A percentile compares a stretch with the other conserved stretches of the same genome.
phyloP scores from a whole-genome alignment of 1,139 yeast genomes.

The Blastobotrys persicus region DNA sequence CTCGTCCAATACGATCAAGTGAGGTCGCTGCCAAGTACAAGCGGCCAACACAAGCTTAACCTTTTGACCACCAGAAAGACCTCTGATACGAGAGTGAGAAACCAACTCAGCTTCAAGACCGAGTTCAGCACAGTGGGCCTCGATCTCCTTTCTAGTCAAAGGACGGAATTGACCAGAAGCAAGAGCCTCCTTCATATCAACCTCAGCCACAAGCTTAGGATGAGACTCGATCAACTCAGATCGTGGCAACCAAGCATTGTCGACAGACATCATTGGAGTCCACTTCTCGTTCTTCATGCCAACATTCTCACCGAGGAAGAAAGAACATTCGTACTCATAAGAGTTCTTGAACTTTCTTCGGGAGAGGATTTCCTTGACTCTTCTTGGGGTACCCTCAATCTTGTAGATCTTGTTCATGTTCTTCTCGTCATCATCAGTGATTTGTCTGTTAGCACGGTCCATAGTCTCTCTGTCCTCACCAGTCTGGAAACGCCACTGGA shows the following conservation, averaged over 20 bases:
- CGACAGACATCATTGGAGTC: conserved; percentile 99
- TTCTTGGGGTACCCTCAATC: conserved; percentile 98
- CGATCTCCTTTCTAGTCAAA: conserved; percentile 98
- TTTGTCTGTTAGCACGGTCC: conserved; percentile 99
- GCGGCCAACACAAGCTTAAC: conserved; percentile 99
- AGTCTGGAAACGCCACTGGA: conserved; percentile 99
- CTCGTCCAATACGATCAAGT: conserved; percentile 97
- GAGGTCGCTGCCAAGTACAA: conserved; percentile 99
- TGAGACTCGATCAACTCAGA: conserved; percentile 98
- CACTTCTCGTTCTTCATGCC: conserved; percentile 99
- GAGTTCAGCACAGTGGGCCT: conserved; percentile 96
- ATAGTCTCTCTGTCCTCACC: conserved; percentile 99
- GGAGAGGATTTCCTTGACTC: conserved; percentile 90
- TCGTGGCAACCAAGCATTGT: conserved; percentile 99
- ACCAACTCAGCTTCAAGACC: conserved; percentile 99
- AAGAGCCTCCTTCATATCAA: conserved; percentile 99
- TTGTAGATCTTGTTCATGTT: conserved; percentile 99
- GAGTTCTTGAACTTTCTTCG: conserved; percentile 99
- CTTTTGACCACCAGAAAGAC: conserved; percentile 99
- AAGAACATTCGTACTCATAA: conserved; percentile 98
- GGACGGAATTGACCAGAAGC: conserved; percentile 99
- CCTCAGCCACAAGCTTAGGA: conserved; percentile 99
- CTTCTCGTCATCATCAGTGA: conserved; percentile 94
- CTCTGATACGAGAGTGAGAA: conserved; percentile 99
- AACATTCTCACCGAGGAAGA: conserved; percentile 94